Conservation (phyloP, 495 filamentous ascomycete species). For the Monascus purpureus region DNA sequence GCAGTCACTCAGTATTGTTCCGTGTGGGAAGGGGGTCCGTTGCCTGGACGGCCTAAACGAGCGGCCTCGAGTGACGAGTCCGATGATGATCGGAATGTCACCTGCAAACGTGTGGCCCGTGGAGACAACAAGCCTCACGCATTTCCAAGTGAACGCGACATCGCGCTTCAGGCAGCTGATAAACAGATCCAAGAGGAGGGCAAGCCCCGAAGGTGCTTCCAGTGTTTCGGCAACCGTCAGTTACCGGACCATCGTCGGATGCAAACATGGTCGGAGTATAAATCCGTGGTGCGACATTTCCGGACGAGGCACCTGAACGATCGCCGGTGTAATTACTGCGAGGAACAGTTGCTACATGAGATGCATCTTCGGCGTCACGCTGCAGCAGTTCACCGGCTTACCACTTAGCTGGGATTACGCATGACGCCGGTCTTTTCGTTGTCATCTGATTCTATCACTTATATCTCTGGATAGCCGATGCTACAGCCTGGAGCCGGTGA, state of each 20-base stretch:
- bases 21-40: slow-evolving; percentile 12
- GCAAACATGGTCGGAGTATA: too few species aligned
- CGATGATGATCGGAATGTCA: not conserved
- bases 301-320: too few species aligned
- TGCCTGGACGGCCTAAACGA: slow-evolving; percentile 12
- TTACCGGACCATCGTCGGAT: not conserved
- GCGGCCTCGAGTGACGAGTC: slow-evolving; percentile 4
- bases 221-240: slow-evolving; percentile 7
- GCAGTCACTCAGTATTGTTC: slow-evolving; percentile 10
- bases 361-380: too few species aligned
- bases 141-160: slow-evolving; percentile 5
- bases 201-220: slow-evolving; percentile 6
- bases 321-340: too few species aligned
- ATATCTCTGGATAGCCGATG: too few species aligned
- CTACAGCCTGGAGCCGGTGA: too few species aligned
- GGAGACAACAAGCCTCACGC: not conserved
- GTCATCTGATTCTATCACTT: too few species aligned
- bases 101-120: not conserved
- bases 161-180: slow-evolving; percentile 3
- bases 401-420: too few species aligned
- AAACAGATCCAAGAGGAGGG: slow-evolving; percentile 2
- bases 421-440: too few species aligned
- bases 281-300: too few species aligned
- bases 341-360: too few species aligned
- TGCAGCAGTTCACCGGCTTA: too few species aligned